Evolutionary conservation across 306 rosid genomes (phyloP).

Genomic region (Arachis hypogaea): DNA sequence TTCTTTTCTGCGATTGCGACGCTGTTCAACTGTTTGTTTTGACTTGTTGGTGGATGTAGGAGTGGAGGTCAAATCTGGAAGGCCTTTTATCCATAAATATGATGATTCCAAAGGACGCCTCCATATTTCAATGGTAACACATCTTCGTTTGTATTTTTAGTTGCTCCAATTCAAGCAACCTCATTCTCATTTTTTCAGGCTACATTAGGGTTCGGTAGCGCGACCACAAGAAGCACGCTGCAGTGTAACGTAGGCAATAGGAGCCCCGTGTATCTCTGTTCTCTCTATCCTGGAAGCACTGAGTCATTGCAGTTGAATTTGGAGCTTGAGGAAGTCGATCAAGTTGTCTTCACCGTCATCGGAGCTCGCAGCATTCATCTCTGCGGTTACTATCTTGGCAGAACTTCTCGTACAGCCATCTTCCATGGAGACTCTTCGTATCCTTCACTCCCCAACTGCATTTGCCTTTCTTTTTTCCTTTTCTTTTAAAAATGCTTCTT

Average conservation of each 20-base stretch:
- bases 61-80: slow-evolving; percentile 85
- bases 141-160: not conserved
- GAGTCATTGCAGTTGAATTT: slow-evolving; percentile 82
- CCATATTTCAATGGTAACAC: slow-evolving; percentile 76
- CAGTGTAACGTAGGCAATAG: slow-evolving; percentile 87
- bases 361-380: slow-evolving; percentile 88
- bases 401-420: slow-evolving; percentile 19
- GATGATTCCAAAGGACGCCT: slow-evolving; percentile 73
- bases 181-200: slow-evolving; percentile 48
- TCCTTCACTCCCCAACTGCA: slow-evolving; percentile 45
- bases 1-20: too few species aligned
- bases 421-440: slow-evolving; percentile 56
- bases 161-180: not conserved
- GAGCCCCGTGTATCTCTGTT: slow-evolving; percentile 81
- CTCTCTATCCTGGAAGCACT: slow-evolving; percentile 64
- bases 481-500: not conserved
- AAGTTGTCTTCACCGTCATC: slow-evolving; percentile 82
- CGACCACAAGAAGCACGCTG: slow-evolving; percentile 62
- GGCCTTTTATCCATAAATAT: slow-evolving; percentile 60
- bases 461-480: not conserved
- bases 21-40: too few species aligned
- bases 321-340: slow-evolving; percentile 78
- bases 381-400: slow-evolving; percentile 64
- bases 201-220: slow-evolving; percentile 69
- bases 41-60: slow-evolving; percentile 40